Evolutionary conservation across 176 grass and related monocot species (phyloP).

Genomic region (Musa troglodytarum): DNA sequence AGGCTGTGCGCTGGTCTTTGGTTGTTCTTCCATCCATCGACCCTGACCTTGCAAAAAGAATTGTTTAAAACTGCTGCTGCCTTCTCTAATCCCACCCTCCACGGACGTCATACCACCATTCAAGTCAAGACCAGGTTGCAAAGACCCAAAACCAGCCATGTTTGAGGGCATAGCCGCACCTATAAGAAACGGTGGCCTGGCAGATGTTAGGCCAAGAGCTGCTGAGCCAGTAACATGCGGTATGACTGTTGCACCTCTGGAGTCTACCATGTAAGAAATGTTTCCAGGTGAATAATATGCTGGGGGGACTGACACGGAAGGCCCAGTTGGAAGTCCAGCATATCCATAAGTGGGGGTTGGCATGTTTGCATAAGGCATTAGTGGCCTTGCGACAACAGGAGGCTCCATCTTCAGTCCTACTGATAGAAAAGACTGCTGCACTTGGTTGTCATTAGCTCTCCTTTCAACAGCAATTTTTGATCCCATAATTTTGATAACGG

Average conservation of each 20-base stretch:
- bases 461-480: neutral
- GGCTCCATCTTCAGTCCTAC: neutral
- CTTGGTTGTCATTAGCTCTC: constrained; percentile 1
- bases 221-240: neutral
- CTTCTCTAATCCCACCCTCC: neutral
- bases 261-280: constrained; percentile 16
- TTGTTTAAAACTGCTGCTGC: neutral
- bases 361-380: neutral
- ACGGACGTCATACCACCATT: neutral
- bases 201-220: neutral
- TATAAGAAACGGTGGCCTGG: neutral
- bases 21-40: constrained; percentile 6
- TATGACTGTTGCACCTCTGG: neutral
- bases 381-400: neutral
- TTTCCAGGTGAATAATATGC: constrained; percentile 7
- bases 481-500: constrained; percentile 7
- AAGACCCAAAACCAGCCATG: neutral
- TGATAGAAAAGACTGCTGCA: neutral
- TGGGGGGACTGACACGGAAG: neutral
- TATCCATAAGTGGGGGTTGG: neutral
- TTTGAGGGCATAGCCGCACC: neutral
- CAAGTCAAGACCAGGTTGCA: constrained; percentile 8
- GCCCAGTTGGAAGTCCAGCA: neutral
- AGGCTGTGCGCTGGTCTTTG: neutral
- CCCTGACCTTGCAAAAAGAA: constrained; percentile 11